Percentiles rank a stretch among this genome's conserved stretches.
Evolutionary conservation across 192 early-diverging fungal genomes (phyloP).

Genomic region (Podila clonocystis): DNA sequence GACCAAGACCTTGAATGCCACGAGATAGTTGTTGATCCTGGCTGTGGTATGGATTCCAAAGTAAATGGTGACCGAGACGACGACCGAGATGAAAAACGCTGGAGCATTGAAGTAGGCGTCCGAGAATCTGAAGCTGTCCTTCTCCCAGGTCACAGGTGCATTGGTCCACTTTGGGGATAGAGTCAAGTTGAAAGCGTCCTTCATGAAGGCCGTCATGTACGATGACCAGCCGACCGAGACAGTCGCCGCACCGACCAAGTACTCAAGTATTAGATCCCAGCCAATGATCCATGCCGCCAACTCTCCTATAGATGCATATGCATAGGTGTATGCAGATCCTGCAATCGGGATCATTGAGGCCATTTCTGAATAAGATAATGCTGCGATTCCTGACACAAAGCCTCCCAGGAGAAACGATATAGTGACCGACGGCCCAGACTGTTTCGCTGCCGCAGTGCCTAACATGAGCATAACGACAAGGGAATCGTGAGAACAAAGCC

Average conservation of each 20-base stretch:
- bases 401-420: conserved; percentile 86
- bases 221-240: conserved; percentile 86
- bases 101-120: conserved; percentile 81
- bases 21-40: conserved; percentile 77
- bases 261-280: conserved; percentile 92
- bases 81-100: conserved; percentile 73
- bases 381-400: conserved; percentile 76
- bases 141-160: conserved; percentile 73
- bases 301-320: conserved; percentile 90
- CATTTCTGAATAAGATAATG: conserved; percentile 88
- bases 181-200: conserved; percentile 66
- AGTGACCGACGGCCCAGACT: conserved; percentile 87
- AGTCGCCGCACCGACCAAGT: conserved; percentile 84
- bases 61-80: conserved; percentile 71
- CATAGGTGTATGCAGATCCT: conserved; percentile 88
- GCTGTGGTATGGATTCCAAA: conserved; percentile 82
- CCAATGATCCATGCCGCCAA: conserved; percentile 91
- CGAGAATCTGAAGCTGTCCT: conserved; percentile 1
- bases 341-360: conserved; percentile 87
- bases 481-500: neutral
- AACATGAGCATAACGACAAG: neutral
- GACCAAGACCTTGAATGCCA: conserved; percentile 79
- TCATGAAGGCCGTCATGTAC: conserved; percentile 79
- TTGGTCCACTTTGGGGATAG: conserved; percentile 66
- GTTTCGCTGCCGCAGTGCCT: conserved; percentile 75